Evolutionary conservation across 495 filamentous ascomycete genomes (phyloP).

Genomic region (Eremomyces bilateralis): DNA sequence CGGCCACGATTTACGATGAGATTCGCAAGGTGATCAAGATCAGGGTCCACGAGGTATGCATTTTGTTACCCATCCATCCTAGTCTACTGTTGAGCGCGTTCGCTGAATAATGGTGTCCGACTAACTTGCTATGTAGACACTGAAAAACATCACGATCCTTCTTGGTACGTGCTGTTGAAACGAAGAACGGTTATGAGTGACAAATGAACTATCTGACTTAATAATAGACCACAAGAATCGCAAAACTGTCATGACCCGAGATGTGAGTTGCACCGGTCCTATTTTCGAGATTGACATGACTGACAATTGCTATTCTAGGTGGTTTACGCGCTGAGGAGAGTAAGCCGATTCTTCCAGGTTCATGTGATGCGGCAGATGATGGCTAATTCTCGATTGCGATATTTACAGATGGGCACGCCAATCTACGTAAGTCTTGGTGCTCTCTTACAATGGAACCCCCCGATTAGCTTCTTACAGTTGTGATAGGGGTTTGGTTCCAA

Average conservation of each 20-base stretch:
- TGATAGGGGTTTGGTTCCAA: no score
- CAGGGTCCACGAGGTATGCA: conserved; percentile 29
- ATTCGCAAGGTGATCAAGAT: conserved; percentile 30
- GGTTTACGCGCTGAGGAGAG: conserved; percentile 1
- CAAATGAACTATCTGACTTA: background rate
- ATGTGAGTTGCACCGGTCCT: background rate
- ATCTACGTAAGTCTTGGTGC: background rate
- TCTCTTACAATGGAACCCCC: no score
- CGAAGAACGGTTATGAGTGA: background rate
- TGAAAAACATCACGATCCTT: conserved; percentile 4
- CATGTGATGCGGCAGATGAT: background rate
- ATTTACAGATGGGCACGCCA: background rate
- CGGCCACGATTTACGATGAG: conserved; percentile 46
- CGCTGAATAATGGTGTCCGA: no score
- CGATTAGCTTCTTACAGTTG: no score
- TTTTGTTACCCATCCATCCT: background rate
- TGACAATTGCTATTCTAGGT: background rate
- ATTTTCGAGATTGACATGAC: background rate
- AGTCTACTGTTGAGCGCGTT: background rate
- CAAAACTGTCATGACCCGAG: background rate
- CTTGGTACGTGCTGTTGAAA: conserved; percentile 1
- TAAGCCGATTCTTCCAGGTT: background rate
- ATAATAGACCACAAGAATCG: background rate
- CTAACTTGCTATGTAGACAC: no score
- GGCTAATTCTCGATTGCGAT: background rate